Base-by-base conservation (phyloP, 768 basidiomycete species). In the Xerocomus spinulosus region DNA sequence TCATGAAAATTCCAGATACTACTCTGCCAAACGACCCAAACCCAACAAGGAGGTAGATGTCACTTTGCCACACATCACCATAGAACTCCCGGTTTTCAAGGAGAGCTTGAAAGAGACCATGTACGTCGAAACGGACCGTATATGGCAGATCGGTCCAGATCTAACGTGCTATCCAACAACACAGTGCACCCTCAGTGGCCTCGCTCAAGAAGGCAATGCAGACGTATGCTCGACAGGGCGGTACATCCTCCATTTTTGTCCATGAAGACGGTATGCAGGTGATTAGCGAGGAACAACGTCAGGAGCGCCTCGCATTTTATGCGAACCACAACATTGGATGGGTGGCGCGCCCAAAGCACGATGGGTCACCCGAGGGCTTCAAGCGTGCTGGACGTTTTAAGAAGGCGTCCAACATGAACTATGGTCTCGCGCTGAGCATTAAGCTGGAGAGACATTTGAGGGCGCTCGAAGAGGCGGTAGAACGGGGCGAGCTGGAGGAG, bases 321-420 rank as follows among this genome's bases (percentile, higher is more conserved):
- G 73, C 75, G 9, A 71, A 72, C 29, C 78, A 81, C 54, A 75
- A 73, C 48, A 78, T 82, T 42, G 81, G 76, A 15, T 83, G 76
- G 70, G 77, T 81, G 35, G 77, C 82, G 24, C 73, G 82, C 35
- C 82, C 82, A 0, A 69, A 70, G 54, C 80, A 83, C 1, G 59
- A 62, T 5, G 15, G 37, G 3, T 21, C 58, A 1, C 59, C 62
- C 0, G 46, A 23, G 4, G 66, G 61, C 5, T 66, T 64, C 43
- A 70, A 65, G 17, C 68, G 72, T 26, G 64, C 85, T 0, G 91
- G 92, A 14, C 78, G 91, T 13, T 95, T 95, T 80, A 94, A 95
- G 74, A 95, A 95, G 66, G 90, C 91, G 2, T 84, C 82, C 26
- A 95, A 95, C 66, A 85, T 93, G 85, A 94, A 93, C 62, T 92